Percentiles rank a stretch among this genome's conserved stretches.
Evolutionary conservation across 306 rosid species (phyloP).

Genomic region (Dalbergia oliveri): DNA sequence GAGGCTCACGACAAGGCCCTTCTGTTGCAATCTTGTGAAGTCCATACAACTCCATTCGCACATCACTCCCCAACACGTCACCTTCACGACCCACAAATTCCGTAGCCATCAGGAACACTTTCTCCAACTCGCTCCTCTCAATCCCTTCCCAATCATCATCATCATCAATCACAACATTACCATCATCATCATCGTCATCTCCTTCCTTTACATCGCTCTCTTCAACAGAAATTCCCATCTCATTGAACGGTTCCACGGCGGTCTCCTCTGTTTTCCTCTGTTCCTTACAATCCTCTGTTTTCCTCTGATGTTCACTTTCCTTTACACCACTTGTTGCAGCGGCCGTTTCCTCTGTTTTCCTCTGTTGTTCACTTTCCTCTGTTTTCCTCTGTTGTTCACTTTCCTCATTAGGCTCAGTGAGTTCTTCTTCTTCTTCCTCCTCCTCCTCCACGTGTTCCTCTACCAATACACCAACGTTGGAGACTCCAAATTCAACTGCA

Average conservation of each 20-base stretch:
- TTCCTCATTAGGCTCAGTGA: not conserved
- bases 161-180: not conserved
- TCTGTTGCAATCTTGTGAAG: conserved; percentile 69
- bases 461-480: not conserved
- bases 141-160: conserved; percentile 93
- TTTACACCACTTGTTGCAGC: no score
- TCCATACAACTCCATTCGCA: conserved; percentile 63
- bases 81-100: conserved; percentile 45
- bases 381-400: not conserved
- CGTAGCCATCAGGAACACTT: conserved; percentile 61
- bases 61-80: conserved; percentile 42
- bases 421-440: not conserved
- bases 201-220: not conserved
- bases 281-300: not conserved
- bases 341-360: not conserved
- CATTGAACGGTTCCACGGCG: not conserved
- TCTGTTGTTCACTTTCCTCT: not conserved
- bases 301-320: not conserved
- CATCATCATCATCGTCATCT: conserved; percentile 62
- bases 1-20: conserved; percentile 70
- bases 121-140: conserved; percentile 78
- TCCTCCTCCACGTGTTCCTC: not conserved
- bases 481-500: not conserved
- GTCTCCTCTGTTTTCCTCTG: conserved; percentile 35
- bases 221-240: not conserved